phyloP scores from a whole-genome alignment of 2,329 filamentous ascomycete genomes.

The Thelonectria blattea region DNA sequence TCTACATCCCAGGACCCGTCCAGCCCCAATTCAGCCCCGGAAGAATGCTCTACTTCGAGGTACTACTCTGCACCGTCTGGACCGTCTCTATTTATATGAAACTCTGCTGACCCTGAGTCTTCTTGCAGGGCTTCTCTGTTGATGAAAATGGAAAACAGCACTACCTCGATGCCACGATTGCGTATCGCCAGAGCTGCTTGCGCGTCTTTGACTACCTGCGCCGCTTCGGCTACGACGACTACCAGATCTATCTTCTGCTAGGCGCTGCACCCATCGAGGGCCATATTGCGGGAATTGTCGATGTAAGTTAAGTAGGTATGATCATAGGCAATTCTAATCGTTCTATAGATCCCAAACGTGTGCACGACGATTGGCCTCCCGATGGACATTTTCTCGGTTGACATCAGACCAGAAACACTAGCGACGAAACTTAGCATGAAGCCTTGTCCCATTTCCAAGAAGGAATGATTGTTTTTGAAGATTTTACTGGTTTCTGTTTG shows the following conservation, averaged over 20 bases:
- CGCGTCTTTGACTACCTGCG: conserved; percentile 50
- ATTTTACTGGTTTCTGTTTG: no score
- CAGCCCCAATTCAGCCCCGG: conserved; percentile 88
- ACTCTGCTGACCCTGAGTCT: neutral
- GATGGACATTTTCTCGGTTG: conserved; percentile 95
- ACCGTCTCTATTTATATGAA: no score
- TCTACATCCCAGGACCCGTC: conserved; percentile 86
- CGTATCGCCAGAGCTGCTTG: conserved; percentile 82
- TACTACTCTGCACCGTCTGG: neutral
- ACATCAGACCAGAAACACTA: conserved; percentile 72
- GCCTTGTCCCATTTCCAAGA: conserved; percentile 27
- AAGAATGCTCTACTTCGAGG: conserved; percentile 61
- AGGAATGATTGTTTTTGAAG: neutral
- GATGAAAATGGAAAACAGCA: conserved; percentile 89
- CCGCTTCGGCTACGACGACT: conserved; percentile 58
- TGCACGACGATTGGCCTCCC: conserved; percentile 89
- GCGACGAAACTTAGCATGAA: conserved; percentile 45
- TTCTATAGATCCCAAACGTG: conserved; percentile 73
- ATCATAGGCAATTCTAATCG: neutral
- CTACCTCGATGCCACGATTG: conserved; percentile 84
- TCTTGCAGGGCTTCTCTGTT: conserved; percentile 70
- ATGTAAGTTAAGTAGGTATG: conserved; percentile 45
- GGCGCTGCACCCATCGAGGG: conserved; percentile 88
- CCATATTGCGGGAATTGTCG: conserved; percentile 86
- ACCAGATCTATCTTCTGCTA: conserved; percentile 86